phyloP scores from a whole-genome alignment of 306 rosid species.

The Rosa lucieae region DNA sequence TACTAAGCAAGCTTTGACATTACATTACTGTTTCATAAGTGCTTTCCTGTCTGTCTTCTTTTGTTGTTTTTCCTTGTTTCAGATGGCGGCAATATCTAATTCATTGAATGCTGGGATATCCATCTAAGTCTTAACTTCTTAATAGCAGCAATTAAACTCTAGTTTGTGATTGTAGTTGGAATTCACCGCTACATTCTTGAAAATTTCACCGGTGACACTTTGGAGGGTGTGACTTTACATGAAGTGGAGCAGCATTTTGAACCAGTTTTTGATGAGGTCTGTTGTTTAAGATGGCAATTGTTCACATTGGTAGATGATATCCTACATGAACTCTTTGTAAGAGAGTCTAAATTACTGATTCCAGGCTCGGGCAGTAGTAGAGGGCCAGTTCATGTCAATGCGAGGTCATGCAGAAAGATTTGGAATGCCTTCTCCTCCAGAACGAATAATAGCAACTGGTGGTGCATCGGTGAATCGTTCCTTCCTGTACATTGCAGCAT shows the following conservation, averaged over 20 bases:
- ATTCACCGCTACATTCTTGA: conserved; percentile 67
- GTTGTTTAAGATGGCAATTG: conserved; percentile 18
- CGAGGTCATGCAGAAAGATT: conserved; percentile 93
- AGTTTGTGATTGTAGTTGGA: conserved; percentile 53
- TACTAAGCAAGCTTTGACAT: not conserved
- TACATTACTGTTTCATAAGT: conserved; percentile 1
- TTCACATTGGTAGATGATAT: conserved; percentile 17
- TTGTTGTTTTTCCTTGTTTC: not conserved
- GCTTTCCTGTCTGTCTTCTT: not conserved
- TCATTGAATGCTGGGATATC: not conserved
- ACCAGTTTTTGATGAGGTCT: conserved; percentile 79
- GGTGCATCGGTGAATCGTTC: conserved; percentile 76
- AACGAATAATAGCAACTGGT: conserved; percentile 88
- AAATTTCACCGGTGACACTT: conserved; percentile 51
- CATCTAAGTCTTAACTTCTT: not conserved
- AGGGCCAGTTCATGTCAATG: conserved; percentile 88
- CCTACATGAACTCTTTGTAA: not conserved
- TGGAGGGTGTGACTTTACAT: conserved; percentile 45
- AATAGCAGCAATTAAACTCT: not conserved
- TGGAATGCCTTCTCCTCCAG: conserved; percentile 94
- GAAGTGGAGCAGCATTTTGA: conserved; percentile 77
- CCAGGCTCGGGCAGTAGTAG: conserved; percentile 78
- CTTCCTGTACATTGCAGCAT: conserved; percentile 71
- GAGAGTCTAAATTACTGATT: conserved; percentile 13
- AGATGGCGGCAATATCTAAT: not conserved